A percentile compares a stretch with the other conserved stretches of the same genome.
phyloP scores from a whole-genome alignment of 2,329 filamentous ascomycete genomes.

The Sclerotinia subarctica region DNA sequence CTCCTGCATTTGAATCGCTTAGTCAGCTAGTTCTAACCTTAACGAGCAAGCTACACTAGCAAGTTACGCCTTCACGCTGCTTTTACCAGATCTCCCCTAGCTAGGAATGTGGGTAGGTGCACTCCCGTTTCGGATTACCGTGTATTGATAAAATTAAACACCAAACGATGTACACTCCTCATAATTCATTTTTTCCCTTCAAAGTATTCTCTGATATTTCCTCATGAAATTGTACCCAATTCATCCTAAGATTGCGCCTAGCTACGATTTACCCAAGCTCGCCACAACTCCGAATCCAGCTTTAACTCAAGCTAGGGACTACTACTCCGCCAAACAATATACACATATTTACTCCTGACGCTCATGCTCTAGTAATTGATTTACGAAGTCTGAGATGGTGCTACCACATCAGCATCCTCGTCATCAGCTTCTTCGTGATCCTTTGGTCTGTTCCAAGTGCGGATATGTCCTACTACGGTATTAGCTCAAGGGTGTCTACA shows the following conservation, averaged over 20 bases:
- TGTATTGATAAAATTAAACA: too few relatives aligned
- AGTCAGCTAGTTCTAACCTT: not conserved
- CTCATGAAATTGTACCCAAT: not conserved
- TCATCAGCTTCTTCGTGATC: slow-evolving; percentile 22
- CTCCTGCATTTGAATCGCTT: too few relatives aligned
- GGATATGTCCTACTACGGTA: slow-evolving; percentile 28
- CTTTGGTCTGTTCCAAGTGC: slow-evolving; percentile 33
- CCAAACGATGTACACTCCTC: not conserved
- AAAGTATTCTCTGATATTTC: not conserved
- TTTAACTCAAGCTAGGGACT: not conserved
- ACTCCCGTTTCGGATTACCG: too few relatives aligned
- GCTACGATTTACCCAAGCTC: not conserved
- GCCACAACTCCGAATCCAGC: slow-evolving; percentile 1
- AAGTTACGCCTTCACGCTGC: not conserved
- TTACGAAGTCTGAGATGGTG: not conserved
- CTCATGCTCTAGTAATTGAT: not conserved
- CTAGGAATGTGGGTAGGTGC: too few relatives aligned
- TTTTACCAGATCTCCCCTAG: not conserved
- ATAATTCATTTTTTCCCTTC: not conserved
- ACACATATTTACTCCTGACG: not conserved
- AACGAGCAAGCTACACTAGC: not conserved
- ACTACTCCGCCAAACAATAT: not conserved
- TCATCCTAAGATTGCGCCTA: not conserved
- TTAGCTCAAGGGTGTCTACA: not conserved
- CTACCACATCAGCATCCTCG: slow-evolving; percentile 13